Percentiles rank a stretch among this genome's conserved stretches.
phyloP scores from a whole-genome alignment of 495 filamentous ascomycete genomes.

The Daldinia caldariorum region DNA sequence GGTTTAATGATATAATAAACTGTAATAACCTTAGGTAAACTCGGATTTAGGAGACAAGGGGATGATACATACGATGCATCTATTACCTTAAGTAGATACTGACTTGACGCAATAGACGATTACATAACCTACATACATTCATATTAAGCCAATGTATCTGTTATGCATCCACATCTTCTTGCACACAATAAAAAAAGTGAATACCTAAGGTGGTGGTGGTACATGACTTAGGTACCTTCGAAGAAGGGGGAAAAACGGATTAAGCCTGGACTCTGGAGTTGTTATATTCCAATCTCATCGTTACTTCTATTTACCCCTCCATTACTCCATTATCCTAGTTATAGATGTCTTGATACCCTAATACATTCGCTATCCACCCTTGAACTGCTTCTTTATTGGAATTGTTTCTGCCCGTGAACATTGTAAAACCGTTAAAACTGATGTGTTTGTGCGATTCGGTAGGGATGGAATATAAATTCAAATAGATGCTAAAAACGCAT shows the following conservation, averaged over 20 bases:
- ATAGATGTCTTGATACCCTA: background rate
- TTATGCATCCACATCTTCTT: too few relatives aligned
- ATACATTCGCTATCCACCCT: background rate
- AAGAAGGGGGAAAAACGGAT: too few relatives aligned
- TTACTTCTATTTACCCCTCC: too few relatives aligned
- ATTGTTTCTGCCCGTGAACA: background rate
- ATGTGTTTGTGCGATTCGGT: background rate
- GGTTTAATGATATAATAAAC: constrained; percentile 9
- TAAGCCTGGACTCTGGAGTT: too few relatives aligned
- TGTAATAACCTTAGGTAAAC: background rate
- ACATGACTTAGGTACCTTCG: too few relatives aligned
- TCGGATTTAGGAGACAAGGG: constrained; percentile 44
- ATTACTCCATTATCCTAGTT: too few relatives aligned
- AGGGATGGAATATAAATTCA: background rate
- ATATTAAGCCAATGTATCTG: too few relatives aligned
- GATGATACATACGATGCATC: constrained; percentile 21
- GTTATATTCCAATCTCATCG: too few relatives aligned
- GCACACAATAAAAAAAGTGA: too few relatives aligned
- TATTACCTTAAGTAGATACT: background rate
- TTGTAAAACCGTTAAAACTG: background rate
- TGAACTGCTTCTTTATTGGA: background rate
- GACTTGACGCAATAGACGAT: too few relatives aligned
- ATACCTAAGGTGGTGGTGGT: too few relatives aligned
- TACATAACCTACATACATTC: too few relatives aligned
- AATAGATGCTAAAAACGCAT: background rate